phyloP scores from a whole-genome alignment of 176 grass and related monocot species.

The Carex parvula region DNA sequence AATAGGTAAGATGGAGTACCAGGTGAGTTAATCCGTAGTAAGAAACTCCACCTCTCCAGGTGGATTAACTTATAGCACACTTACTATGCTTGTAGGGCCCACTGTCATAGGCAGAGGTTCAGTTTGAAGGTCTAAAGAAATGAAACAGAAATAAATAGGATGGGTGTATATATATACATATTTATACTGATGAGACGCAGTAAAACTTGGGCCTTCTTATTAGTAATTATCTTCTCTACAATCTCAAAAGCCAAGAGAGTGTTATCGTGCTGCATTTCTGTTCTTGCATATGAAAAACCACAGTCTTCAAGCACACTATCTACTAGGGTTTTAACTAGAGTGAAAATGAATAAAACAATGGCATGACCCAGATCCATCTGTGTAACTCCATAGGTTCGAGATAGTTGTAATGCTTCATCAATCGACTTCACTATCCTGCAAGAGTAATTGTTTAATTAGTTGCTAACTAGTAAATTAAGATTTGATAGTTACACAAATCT shows the following conservation, averaged over 20 bases:
- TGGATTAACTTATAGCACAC: no score
- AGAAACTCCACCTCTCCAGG: no score
- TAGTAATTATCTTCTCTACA: constrained; percentile 59
- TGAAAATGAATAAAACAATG: constrained; percentile 53
- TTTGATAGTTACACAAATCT: not conserved
- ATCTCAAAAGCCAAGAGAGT: constrained; percentile 57
- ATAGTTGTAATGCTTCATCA: constrained; percentile 68
- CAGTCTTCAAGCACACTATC: constrained; percentile 61
- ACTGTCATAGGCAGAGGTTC: no score
- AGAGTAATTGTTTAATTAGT: constrained; percentile 8
- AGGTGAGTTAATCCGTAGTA: no score
- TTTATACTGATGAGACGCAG: constrained; percentile 67
- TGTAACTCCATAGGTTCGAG: constrained; percentile 47
- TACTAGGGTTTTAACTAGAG: constrained; percentile 43
- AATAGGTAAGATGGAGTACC: no score
- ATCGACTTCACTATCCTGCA: constrained; percentile 65
- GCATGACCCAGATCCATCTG: constrained; percentile 65
- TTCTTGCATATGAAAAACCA: constrained; percentile 28
- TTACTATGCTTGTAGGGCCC: no score
- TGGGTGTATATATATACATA: constrained; percentile 40
- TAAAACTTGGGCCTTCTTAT: constrained; percentile 59
- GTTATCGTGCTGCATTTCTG: constrained; percentile 40
- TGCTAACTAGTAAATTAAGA: constrained; percentile 20
- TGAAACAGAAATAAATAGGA: constrained; percentile 23
- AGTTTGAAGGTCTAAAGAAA: constrained; percentile 11